Percentiles rank a stretch among this genome's conserved stretches.
These are phyloP conservation scores for Candida anglica DNA, from an alignment of 805 yeast genomes.

Conservation along the genomic window DNA sequence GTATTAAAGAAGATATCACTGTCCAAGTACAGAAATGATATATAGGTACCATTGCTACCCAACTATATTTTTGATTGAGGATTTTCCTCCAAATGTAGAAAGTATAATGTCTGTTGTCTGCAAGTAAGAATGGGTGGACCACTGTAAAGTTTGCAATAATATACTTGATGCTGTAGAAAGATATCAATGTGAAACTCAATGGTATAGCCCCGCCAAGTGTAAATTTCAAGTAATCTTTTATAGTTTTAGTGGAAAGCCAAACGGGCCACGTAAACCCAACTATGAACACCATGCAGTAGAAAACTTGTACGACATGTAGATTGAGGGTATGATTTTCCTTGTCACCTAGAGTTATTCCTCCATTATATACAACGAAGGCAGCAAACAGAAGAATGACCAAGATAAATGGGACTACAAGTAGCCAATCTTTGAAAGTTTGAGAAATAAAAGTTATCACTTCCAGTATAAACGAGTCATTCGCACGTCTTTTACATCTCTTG, in stretches of 20 bases:
- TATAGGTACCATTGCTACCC: slow-evolving; percentile 53
- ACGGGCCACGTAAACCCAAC: slow-evolving; percentile 67
- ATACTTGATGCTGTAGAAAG: slow-evolving; percentile 31
- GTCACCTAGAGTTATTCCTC: slow-evolving; percentile 90
- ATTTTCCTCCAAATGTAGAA: slow-evolving; percentile 78
- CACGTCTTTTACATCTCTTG: slow-evolving; percentile 29
- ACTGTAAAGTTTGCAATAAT: slow-evolving; percentile 60
- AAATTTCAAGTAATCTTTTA: slow-evolving; percentile 35
- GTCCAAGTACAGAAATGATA: slow-evolving; percentile 61
- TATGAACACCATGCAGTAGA: slow-evolving; percentile 70
- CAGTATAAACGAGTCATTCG: slow-evolving; percentile 12
- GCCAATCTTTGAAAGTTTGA: slow-evolving; percentile 15
- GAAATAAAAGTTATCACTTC: slow-evolving; percentile 11
- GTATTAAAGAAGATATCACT: slow-evolving; percentile 14
- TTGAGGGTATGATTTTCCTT: slow-evolving; percentile 75
- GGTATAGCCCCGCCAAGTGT: slow-evolving; percentile 18
- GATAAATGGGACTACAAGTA: slow-evolving; percentile 43
- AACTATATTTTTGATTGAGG: slow-evolving; percentile 45
- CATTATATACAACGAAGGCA: slow-evolving; percentile 59
- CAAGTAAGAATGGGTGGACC: slow-evolving; percentile 84
- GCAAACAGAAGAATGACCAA: slow-evolving; percentile 52
- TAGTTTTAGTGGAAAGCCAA: slow-evolving; percentile 51
- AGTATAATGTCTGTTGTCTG: slow-evolving; percentile 92
- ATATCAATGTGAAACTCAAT: slow-evolving; percentile 1
- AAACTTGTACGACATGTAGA: slow-evolving; percentile 73